These are phyloP conservation scores for Nicotiana undulata DNA, from an alignment of 257 asterid genomes.

Conservation along the genomic window DNA sequence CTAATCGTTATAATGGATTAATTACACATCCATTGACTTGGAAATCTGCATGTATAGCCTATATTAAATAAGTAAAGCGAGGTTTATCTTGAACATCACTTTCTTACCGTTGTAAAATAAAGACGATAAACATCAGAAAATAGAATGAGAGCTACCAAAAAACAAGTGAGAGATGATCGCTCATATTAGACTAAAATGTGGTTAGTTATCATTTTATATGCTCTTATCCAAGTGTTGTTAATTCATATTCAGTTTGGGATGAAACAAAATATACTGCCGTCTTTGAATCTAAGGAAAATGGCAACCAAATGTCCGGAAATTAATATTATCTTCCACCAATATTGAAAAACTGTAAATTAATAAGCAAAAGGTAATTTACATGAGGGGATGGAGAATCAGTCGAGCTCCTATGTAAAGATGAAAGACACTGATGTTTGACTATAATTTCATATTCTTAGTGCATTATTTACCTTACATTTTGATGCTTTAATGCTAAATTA, in stretches of 20 bases:
- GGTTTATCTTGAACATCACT: neutral
- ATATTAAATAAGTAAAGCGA: no score
- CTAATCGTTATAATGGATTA: neutral
- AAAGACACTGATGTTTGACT: no score
- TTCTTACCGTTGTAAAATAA: neutral
- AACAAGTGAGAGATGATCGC: neutral
- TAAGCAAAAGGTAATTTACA: no score
- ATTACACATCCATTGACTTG: neutral
- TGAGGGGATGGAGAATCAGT: no score
- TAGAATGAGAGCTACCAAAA: neutral
- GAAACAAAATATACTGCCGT: neutral
- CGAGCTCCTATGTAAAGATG: no score
- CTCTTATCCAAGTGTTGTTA: neutral
- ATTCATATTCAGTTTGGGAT: neutral
- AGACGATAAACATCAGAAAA: no score
- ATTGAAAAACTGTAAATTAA: no score
- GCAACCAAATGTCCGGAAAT: neutral
- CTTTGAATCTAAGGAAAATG: neutral
- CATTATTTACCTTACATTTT: no score
- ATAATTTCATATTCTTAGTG: no score
- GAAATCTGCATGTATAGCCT: no score
- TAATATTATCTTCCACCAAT: neutral
- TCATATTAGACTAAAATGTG: neutral
- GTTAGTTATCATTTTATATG: neutral
- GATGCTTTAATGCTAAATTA: no score